Evolutionary conservation across 345 rosid genomes (phyloP).

Genomic region (Linum trigynum): DNA sequence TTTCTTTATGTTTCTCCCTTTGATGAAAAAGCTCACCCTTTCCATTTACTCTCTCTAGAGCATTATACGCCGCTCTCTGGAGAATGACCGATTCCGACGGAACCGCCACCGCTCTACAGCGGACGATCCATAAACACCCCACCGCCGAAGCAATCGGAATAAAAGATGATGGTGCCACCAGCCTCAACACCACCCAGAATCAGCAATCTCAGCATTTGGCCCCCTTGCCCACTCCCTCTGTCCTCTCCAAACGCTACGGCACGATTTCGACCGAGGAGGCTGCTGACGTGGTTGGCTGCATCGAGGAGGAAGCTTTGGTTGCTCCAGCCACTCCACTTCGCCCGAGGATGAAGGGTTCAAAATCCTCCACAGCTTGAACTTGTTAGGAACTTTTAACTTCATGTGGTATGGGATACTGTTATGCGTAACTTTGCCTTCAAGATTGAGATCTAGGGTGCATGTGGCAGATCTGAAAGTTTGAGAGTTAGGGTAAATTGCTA

Average conservation of each 20-base stretch:
- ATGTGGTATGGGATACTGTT: not conserved
- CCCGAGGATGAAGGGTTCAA: slow-evolving; percentile 13
- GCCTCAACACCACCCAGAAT: not conserved
- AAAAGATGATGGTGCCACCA: not conserved
- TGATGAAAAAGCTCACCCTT: no score
- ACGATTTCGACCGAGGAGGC: slow-evolving; percentile 11
- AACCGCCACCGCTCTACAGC: not conserved
- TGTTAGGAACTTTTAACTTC: not conserved
- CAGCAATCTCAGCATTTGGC: slow-evolving; percentile 13
- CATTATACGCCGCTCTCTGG: no score
- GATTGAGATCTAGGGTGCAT: no score
- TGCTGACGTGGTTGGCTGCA: slow-evolving; percentile 1
- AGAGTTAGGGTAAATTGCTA: no score
- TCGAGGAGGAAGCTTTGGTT: slow-evolving; percentile 20
- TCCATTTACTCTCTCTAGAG: not conserved
- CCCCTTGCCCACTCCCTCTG: slow-evolving; percentile 16
- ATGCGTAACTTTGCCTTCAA: not conserved
- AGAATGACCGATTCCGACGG: not conserved
- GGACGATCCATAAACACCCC: not conserved
- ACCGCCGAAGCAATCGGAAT: not conserved
- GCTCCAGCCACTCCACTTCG: not conserved
- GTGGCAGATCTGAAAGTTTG: no score
- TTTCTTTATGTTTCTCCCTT: no score
- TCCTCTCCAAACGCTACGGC: slow-evolving; percentile 15
- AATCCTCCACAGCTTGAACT: slow-evolving; percentile 11